Evolutionary conservation across 2,329 filamentous ascomycete genomes (phyloP).

Genomic region (Claviceps sp.): DNA sequence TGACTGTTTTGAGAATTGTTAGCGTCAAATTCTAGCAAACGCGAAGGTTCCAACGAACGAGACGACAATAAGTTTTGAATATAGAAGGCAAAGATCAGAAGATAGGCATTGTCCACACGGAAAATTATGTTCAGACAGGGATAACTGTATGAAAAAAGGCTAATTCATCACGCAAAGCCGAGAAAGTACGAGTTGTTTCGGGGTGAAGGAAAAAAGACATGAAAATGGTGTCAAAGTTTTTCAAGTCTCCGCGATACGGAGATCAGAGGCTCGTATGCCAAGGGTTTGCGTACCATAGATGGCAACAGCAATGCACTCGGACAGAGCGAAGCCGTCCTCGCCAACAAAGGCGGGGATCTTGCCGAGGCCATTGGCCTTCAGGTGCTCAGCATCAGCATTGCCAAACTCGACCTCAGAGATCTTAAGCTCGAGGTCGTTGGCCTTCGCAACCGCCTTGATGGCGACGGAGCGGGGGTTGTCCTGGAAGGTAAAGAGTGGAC

Average conservation of each 20-base stretch:
- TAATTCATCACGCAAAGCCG: conserved; percentile 47
- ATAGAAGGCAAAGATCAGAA: conserved; percentile 46
- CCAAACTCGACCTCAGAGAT: conserved; percentile 57
- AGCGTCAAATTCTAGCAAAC: conserved; percentile 11
- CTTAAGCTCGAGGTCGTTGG: conserved; percentile 88
- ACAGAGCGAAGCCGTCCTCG: conserved; percentile 78
- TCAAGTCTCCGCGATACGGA: background rate
- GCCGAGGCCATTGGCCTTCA: conserved; percentile 73
- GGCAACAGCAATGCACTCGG: conserved; percentile 86
- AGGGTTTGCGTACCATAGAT: conserved; percentile 72
- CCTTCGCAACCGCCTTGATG: conserved; percentile 90
- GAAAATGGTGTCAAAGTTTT: background rate
- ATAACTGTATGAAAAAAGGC: conserved; percentile 81
- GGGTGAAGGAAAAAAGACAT: background rate
- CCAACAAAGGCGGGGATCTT: conserved; percentile 91
- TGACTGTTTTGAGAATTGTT: conserved; percentile 47
- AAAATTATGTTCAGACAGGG: conserved; percentile 76
- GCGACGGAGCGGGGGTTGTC: conserved; percentile 80
- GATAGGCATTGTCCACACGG: conserved; percentile 84
- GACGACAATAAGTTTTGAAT: background rate
- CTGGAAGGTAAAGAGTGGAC: conserved; percentile 29
- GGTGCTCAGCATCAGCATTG: conserved; percentile 62
- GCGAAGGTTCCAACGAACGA: too few species aligned
- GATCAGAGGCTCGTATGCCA: background rate
- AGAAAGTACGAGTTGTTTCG: background rate